Base-by-base conservation (phyloP, 192 early-diverging fungal species). In the Backusella westeae region DNA sequence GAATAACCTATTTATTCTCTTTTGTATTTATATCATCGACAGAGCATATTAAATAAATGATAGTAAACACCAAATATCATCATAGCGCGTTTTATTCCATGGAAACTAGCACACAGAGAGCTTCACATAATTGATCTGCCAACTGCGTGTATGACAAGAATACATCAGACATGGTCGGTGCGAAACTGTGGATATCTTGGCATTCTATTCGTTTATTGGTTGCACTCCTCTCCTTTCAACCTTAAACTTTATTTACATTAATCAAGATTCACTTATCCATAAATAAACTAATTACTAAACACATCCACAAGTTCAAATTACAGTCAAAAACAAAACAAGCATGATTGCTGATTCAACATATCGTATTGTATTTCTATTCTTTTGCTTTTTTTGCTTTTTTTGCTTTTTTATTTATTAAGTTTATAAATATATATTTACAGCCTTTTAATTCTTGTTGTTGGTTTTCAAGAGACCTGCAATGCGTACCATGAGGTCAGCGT, bases 401-500 rank as follows among this genome's bases (percentile, higher is more conserved):
- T 56, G 15, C 12, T 12, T 56, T 23, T 63, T 63, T 63, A 59
- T 63, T 63, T 63, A 63, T 63, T 63, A 63, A 63, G 26, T 63
- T 56, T 63, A 63, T 63, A 63, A 63, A 63, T 63, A 29, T 63
- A 63, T 29, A 63, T 63, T 29, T 63, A 63, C 56, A 63, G 56
- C 29, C 56, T 26, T 23, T 29, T 63, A 63, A 29, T 63, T 63
- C 69, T 71, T 17, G 19, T 71, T 46, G 42, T 26, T 75, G 21
- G 4, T 34, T 32, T 67, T 65, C 41, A 75, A 75, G 38, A 79
- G 56, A 44, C 38, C 44, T 15, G 72, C 12, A 35, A 79, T 79
- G 32, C 78, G 72, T 4, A 6, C 29, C 78, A 79, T 79, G 17
- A 79, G 49, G 14, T 71, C 46, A 5, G 44, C 19, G 34, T 79